phyloP scores from a whole-genome alignment of 495 filamentous ascomycete species.

The Penicillium steckii region DNA sequence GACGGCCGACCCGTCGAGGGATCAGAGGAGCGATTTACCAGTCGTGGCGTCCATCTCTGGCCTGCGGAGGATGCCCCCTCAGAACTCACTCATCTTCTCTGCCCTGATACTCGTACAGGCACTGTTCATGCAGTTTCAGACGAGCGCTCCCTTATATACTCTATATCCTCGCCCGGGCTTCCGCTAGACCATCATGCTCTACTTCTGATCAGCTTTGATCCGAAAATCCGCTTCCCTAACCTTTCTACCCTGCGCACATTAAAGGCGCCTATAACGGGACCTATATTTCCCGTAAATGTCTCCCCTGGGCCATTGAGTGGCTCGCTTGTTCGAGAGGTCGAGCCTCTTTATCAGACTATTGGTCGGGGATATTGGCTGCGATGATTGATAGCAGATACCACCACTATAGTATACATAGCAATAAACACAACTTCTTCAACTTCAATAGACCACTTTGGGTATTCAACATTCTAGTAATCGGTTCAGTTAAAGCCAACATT shows the following conservation, averaged over 20 bases:
- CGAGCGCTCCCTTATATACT: conserved; percentile 56
- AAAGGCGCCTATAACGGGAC: conserved; percentile 6
- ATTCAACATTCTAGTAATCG: too few relatives aligned
- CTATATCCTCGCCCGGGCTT: conserved; percentile 53
- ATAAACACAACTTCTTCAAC: too few relatives aligned
- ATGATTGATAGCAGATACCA: too few relatives aligned
- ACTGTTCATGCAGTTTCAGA: conserved; percentile 54
- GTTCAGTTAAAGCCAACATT: too few relatives aligned
- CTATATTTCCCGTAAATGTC: conserved; percentile 3
- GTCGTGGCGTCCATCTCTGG: conserved; percentile 56
- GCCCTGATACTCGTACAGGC: conserved; percentile 48
- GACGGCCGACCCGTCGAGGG: conserved; percentile 26
- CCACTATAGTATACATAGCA: too few relatives aligned
- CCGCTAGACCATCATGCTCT: conserved; percentile 43
- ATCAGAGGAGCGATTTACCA: conserved; percentile 48
- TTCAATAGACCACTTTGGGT: too few relatives aligned
- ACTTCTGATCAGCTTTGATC: conserved; percentile 65
- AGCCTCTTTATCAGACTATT: conserved; percentile 36
- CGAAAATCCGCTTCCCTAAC: conserved; percentile 42
- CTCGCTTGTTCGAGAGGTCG: conserved; percentile 30
- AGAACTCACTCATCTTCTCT: conserved; percentile 55
- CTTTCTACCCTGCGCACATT: conserved; percentile 12
- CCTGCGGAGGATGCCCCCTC: conserved; percentile 49
- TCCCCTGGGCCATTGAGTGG: conserved; percentile 4
- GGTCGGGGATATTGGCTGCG: conserved; percentile 40